Conservation (phyloP, 805 yeast genomes). For the Ogataea ramenticola region DNA sequence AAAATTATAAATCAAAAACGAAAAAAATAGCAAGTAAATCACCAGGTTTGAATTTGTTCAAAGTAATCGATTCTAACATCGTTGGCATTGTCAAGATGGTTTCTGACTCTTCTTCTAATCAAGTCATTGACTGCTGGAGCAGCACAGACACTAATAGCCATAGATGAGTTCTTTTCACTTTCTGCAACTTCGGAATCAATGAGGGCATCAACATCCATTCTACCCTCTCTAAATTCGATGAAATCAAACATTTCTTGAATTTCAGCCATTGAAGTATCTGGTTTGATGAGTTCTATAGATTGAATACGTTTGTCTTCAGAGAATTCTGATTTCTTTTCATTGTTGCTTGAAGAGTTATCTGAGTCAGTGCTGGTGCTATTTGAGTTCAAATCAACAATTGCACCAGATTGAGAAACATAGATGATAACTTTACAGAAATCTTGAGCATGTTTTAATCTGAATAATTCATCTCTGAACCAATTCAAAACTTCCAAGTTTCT, state of each 20-base stretch:
- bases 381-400: not conserved
- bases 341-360: conserved; percentile 2
- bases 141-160: conserved; percentile 43
- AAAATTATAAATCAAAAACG: too few relatives aligned
- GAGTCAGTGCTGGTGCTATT: not conserved
- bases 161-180: conserved; percentile 27
- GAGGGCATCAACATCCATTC: conserved; percentile 31
- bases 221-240: conserved; percentile 36
- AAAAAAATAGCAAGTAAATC: too few relatives aligned
- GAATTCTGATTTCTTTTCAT: too few relatives aligned
- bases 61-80: conserved; percentile 21
- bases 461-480: conserved; percentile 42
- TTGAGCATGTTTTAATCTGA: conserved; percentile 24
- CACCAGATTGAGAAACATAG: conserved; percentile 29
- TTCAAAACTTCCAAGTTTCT: conserved; percentile 42
- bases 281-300: not conserved
- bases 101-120: conserved; percentile 18
- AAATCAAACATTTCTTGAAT: conserved; percentile 23
- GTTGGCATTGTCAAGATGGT: conserved; percentile 5
- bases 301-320: too few relatives aligned
- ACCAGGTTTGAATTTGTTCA: conserved; percentile 31
- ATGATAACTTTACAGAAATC: conserved; percentile 29
- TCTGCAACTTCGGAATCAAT: conserved; percentile 30
- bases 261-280: not conserved
- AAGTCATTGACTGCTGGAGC: conserved; percentile 34